A percentile compares a stretch with the other conserved stretches of the same genome.
phyloP scores from a whole-genome alignment of 2,329 filamentous ascomycete species.

The Triangularia verruculosa region DNA sequence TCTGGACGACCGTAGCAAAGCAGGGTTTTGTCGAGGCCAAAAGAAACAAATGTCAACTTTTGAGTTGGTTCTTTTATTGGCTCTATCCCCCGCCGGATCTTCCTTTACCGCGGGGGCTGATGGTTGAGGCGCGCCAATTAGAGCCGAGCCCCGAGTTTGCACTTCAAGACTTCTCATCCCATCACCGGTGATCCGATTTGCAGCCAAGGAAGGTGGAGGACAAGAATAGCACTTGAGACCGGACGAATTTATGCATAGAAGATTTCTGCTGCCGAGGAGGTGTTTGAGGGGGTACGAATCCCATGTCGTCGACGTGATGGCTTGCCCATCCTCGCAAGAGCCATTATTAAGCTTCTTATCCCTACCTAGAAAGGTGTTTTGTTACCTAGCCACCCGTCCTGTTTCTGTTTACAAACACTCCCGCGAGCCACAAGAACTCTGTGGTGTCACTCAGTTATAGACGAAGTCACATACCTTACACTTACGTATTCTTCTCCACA shows the following conservation, averaged over 20 bases:
- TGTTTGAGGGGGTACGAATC: not conserved
- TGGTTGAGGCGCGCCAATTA: not conserved
- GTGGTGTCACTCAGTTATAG: no score
- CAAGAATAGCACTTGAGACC: not conserved
- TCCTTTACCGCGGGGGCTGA: not conserved
- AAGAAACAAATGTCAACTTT: not conserved
- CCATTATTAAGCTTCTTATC: not conserved
- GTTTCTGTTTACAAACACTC: no score
- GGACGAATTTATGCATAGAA: not conserved
- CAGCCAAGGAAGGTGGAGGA: not conserved
- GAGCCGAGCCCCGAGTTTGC: not conserved
- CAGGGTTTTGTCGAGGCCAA: not conserved
- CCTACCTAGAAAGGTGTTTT: not conserved
- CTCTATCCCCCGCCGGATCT: not conserved
- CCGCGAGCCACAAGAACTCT: no score
- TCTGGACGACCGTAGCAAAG: not conserved
- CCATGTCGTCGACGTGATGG: not conserved
- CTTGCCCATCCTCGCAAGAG: not conserved
- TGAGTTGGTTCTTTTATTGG: not conserved
- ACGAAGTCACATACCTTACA: no score
- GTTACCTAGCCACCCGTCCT: not conserved
- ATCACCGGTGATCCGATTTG: not conserved
- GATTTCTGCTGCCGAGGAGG: not conserved
- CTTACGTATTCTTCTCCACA: no score
- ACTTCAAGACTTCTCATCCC: not conserved